These are phyloP conservation scores for Pterocarpus macrocarpus DNA, from an alignment of 306 rosid species.

Conservation along the genomic window DNA sequence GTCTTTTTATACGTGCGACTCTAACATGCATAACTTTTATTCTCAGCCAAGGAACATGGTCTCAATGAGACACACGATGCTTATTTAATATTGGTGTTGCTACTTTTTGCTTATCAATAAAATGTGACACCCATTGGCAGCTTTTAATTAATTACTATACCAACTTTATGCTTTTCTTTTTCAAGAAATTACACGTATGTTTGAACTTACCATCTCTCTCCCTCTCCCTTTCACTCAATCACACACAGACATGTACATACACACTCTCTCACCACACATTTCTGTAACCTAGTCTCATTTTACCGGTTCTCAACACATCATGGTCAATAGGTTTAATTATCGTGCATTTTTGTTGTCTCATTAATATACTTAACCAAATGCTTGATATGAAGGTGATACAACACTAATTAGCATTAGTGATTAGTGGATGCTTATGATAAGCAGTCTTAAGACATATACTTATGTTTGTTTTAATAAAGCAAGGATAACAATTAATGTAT, in stretches of 20 bases:
- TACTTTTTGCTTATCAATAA: conserved; percentile 42
- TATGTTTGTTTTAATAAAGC: too few species aligned
- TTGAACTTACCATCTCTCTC: background rate
- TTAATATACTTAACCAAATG: background rate
- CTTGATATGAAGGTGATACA: background rate
- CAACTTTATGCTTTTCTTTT: conserved; percentile 41
- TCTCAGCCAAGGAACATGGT: conserved; percentile 76
- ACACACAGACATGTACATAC: background rate
- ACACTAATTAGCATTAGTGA: background rate
- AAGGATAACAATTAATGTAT: too few species aligned
- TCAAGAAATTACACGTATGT: conserved; percentile 31
- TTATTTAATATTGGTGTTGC: conserved; percentile 30
- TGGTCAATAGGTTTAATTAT: background rate
- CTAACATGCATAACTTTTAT: conserved; percentile 53
- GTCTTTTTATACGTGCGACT: conserved; percentile 54
- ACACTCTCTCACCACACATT: conserved; percentile 9
- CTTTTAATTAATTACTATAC: conserved; percentile 32
- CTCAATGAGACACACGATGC: conserved; percentile 39
- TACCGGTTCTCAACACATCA: background rate
- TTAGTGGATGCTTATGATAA: conserved; percentile 1
- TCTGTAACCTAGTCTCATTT: background rate
- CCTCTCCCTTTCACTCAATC: background rate
- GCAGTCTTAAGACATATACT: background rate
- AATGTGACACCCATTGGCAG: conserved; percentile 39
- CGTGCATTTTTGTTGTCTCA: background rate